Evolutionary conservation across 1,139 yeast species (phyloP), one percentile per base, ranked within the genome.

Genomic region (Candida anutae): DNA sequence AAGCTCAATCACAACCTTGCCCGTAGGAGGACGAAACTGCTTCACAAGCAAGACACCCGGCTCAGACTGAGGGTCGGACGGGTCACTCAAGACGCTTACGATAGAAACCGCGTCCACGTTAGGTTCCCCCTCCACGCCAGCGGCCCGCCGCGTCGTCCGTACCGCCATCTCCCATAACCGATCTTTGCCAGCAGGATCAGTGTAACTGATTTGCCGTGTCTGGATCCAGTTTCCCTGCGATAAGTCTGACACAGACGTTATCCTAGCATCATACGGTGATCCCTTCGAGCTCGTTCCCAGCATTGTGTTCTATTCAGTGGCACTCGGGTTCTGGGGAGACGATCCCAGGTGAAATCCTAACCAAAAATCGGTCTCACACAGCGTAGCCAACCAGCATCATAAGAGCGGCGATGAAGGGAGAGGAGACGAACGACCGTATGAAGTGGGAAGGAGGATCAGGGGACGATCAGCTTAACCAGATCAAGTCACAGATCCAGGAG

Each of bases 151-250:
- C 5, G 97, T 88, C 26, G 78, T 70, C 39, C 98, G 69, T 1
- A 84, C 74, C 3, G 94, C 93, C 72, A 78, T 79, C 56, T 90
- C 98, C 96, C 97, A 90, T 28, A 75, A 80, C 24, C 87, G 59
- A 5, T 49, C 67, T 41, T 36, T 33, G 1, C 94, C 94, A 21
- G 58, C 57, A 8, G 95, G 90, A 40, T 79, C 87, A 12, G 48
- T 44, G 53, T 85, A 88, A 34, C 74, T 68, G 36, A 87, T 68
- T 46, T 75, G 80, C 38, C 68, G 46, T 16, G 67, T 55, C 40
- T 62, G 68, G 37, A 65, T 62, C 71, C 71, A 65, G 31, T 61
- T 62, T 4, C 71, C 72, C 23, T 46, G 40, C 19, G 35, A 39
- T 30, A 46, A 31, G 5, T 38, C 34, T 36, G 56, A 64, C 12